Evolutionary conservation across 2,329 filamentous ascomycete genomes (phyloP).

Genomic region (Thelonectria discophora): DNA sequence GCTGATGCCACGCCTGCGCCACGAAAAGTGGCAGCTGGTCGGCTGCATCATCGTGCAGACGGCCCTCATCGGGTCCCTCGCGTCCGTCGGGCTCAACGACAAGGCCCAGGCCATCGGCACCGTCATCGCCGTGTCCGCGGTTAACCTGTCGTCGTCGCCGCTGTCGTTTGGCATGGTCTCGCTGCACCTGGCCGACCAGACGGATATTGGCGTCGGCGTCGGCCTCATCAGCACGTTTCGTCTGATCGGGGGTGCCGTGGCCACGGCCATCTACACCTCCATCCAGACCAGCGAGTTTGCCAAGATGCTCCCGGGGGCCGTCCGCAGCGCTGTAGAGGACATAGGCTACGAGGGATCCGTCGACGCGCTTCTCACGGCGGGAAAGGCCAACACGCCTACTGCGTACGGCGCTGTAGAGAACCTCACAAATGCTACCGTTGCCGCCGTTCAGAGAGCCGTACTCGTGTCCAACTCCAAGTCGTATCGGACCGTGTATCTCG

Average conservation of each 20-base stretch:
- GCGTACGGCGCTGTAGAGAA: constrained; percentile 41
- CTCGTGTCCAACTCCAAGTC: constrained; percentile 42
- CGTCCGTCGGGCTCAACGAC: constrained; percentile 43
- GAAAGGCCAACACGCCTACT: constrained; percentile 41
- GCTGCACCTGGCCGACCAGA: constrained; percentile 47
- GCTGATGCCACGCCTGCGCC: constrained; percentile 38
- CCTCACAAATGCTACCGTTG: constrained; percentile 40
- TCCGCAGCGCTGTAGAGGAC: constrained; percentile 27
- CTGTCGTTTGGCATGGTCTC: constrained; percentile 46
- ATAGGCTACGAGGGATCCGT: constrained; percentile 31
- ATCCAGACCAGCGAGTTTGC: constrained; percentile 45
- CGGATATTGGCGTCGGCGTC: constrained; percentile 48
- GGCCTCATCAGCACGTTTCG: constrained; percentile 47
- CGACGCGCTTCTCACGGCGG: constrained; percentile 36
- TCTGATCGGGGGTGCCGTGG: constrained; percentile 47
- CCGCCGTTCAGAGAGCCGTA: constrained; percentile 44
- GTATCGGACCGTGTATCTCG: constrained; percentile 44
- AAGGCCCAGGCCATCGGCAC: constrained; percentile 46
- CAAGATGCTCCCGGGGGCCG: constrained; percentile 25
- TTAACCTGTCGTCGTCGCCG: constrained; percentile 42
- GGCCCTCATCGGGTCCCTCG: constrained; percentile 44
- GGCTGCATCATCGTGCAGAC: constrained; percentile 43
- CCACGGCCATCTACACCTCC: constrained; percentile 49
- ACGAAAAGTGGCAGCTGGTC: constrained; percentile 46
- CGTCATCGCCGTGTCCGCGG: constrained; percentile 40